Percentiles rank a stretch among this genome's conserved stretches.
phyloP scores from a whole-genome alignment of 768 basidiomycete genomes.

The Ramaria sp. region DNA sequence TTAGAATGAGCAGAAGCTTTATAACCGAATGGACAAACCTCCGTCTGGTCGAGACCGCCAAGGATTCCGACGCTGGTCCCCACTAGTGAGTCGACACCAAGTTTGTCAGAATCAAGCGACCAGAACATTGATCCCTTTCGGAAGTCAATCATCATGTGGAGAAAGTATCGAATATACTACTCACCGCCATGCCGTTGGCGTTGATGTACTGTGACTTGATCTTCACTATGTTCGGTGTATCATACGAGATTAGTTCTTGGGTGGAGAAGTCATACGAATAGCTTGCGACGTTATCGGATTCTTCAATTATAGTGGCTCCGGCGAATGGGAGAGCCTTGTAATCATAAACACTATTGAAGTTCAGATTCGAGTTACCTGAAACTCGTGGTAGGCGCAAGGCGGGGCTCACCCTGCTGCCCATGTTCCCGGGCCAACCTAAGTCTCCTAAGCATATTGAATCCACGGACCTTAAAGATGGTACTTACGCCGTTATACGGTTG shows the following conservation, averaged over 20 bases:
- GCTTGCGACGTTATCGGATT: conserved; percentile 56
- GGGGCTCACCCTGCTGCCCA: conserved; percentile 39
- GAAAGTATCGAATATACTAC: neutral
- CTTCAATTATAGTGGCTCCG: conserved; percentile 50
- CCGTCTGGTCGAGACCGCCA: conserved; percentile 46
- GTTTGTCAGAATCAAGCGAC: conserved; percentile 53
- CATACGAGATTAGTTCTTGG: conserved; percentile 64
- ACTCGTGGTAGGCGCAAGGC: neutral
- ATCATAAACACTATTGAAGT: conserved; percentile 41
- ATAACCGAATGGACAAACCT: conserved; percentile 15
- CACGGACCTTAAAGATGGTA: neutral
- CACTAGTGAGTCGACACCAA: conserved; percentile 48
- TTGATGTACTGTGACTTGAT: conserved; percentile 61
- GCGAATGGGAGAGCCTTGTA: conserved; percentile 58
- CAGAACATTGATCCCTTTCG: conserved; percentile 56
- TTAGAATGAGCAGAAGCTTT: neutral
- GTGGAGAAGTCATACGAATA: conserved; percentile 67
- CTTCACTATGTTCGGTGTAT: conserved; percentile 55
- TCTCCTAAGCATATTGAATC: too few species aligned
- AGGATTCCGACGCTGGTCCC: conserved; percentile 33
- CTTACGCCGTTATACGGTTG: conserved; percentile 55
- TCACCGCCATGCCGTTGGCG: conserved; percentile 37
- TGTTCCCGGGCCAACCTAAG: conserved; percentile 59
- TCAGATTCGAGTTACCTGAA: neutral
- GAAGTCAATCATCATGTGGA: neutral